Evolutionary conservation across 371 early-diverging fungal genomes (phyloP).

Genomic region (Mortierella sp.): DNA sequence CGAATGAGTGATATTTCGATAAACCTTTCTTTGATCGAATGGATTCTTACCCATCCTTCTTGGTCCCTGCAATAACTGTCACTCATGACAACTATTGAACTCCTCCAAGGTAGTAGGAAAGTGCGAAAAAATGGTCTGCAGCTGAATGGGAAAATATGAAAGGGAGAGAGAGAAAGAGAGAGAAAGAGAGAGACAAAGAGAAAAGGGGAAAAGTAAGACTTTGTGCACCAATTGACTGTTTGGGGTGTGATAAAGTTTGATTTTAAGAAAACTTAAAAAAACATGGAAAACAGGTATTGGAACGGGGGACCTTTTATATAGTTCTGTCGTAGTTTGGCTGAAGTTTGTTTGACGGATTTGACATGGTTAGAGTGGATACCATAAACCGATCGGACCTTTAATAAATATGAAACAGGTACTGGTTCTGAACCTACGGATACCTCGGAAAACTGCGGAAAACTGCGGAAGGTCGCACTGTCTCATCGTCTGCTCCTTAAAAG

Average conservation of each 20-base stretch:
- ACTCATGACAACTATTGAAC: conserved; percentile 18
- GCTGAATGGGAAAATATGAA: background rate
- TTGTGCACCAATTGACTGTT: too few species aligned
- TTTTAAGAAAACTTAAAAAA: too few species aligned
- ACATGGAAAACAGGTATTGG: too few species aligned
- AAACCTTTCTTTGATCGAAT: background rate
- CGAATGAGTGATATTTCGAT: background rate
- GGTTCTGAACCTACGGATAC: background rate
- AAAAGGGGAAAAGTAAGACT: too few species aligned
- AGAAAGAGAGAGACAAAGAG: background rate
- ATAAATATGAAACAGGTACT: too few species aligned
- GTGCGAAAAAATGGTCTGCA: background rate
- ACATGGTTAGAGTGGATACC: too few species aligned
- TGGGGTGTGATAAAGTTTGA: too few species aligned
- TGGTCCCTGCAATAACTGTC: conserved; percentile 24
- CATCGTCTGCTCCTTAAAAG: background rate
- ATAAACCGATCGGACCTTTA: too few species aligned
- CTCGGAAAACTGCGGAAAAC: background rate
- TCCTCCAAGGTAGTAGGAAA: background rate
- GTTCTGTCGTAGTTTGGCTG: too few species aligned
- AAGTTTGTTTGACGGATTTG: too few species aligned
- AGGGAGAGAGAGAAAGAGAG: background rate
- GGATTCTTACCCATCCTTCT: conserved; percentile 41
- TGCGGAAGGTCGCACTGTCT: background rate
- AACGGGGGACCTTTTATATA: too few species aligned